Percentiles rank a stretch among this genome's conserved stretches.
These are phyloP conservation scores for Marasmius sp. DNA, from an alignment of 1,284 basidiomycete genomes.

Conservation along the genomic window DNA sequence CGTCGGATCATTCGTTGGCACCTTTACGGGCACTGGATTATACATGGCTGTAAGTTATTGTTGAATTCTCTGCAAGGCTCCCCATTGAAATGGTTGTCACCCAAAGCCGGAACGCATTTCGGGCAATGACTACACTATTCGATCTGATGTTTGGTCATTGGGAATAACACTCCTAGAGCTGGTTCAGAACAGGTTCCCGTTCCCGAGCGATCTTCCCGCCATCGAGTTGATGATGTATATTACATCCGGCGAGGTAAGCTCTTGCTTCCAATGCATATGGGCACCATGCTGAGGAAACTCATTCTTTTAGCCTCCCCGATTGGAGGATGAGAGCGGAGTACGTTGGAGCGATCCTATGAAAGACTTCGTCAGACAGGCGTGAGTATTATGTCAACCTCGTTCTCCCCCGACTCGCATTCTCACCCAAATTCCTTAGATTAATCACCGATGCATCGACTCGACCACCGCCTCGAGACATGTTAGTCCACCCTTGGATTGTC, in stretches of 20 bases:
- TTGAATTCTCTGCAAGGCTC: constrained; percentile 4
- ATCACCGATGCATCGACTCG: constrained; percentile 62
- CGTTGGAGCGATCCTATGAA: constrained; percentile 89
- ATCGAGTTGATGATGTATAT: constrained; percentile 96
- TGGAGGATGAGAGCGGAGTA: constrained; percentile 71
- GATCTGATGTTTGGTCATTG: constrained; percentile 98
- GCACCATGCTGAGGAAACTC: constrained; percentile 11
- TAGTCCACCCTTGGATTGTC: constrained; percentile 87
- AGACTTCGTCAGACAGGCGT: constrained; percentile 90
- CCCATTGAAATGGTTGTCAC: constrained; percentile 14
- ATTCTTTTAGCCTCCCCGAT: constrained; percentile 69
- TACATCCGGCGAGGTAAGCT: constrained; percentile 71
- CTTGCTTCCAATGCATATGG: constrained; percentile 3
- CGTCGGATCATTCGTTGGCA: constrained; percentile 87
- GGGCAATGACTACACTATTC: constrained; percentile 88
- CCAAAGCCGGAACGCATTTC: constrained; percentile 88
- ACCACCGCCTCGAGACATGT: constrained; percentile 84
- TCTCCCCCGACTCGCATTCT: constrained; percentile 11
- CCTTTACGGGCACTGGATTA: constrained; percentile 95
- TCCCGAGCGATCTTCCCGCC: constrained; percentile 87
- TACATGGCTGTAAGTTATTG: constrained; percentile 89
- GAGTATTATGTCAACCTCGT: constrained; percentile 29
- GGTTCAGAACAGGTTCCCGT: constrained; percentile 93
- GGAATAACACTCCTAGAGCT: constrained; percentile 93
- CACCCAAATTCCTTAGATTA: constrained; percentile 38